Percentiles rank a stretch among this genome's conserved stretches.
phyloP scores from a whole-genome alignment of 1,284 basidiomycete genomes.

The Ceratobasidium papillatum region DNA sequence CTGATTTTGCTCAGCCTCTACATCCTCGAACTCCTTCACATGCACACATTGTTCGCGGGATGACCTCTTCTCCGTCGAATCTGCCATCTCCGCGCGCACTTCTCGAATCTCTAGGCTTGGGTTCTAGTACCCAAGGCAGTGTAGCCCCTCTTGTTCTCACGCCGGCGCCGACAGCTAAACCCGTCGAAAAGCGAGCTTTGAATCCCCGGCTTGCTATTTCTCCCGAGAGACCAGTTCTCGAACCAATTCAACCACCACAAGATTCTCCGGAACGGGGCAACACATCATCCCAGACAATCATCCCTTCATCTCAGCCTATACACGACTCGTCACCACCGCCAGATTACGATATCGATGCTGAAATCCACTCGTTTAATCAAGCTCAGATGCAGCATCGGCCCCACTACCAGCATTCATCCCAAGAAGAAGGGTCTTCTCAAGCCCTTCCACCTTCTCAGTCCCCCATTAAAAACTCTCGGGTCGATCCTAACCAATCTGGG shows the following conservation, averaged over 20 bases:
- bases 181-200: background rate
- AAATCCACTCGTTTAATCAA: slow-evolving; percentile 11
- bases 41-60: background rate
- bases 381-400: background rate
- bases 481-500: slow-evolving; percentile 13
- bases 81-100: slow-evolving; percentile 15
- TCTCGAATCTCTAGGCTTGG: slow-evolving; percentile 9
- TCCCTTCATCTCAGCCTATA: slow-evolving; percentile 23
- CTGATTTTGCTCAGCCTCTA: slow-evolving; percentile 1
- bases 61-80: slow-evolving; percentile 11
- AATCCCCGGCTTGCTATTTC: background rate
- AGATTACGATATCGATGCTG: slow-evolving; percentile 10
- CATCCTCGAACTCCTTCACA: background rate
- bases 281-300: slow-evolving; percentile 14
- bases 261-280: background rate
- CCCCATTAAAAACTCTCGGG: slow-evolving; percentile 15
- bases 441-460: slow-evolving; percentile 27
- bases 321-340: slow-evolving; percentile 27
- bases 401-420: background rate
- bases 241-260: background rate
- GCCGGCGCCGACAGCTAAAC: background rate
- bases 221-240: background rate
- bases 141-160: background rate
- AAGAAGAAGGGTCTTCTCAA: background rate
- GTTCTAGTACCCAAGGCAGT: background rate